Evolutionary conservation across 345 rosid genomes (phyloP).

Genomic region (Ailanthus altissimus): DNA sequence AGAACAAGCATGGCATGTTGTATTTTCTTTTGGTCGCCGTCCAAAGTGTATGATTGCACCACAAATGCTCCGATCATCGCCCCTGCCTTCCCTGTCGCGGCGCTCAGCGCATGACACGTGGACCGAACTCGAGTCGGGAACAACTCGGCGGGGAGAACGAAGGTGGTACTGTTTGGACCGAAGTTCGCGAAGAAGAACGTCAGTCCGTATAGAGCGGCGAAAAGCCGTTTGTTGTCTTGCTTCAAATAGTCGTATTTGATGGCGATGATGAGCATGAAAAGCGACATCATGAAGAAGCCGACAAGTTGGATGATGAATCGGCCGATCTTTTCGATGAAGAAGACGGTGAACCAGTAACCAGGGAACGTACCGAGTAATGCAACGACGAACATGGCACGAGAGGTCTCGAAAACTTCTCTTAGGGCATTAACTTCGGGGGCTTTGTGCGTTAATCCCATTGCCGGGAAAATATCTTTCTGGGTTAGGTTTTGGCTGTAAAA

Average conservation of each 20-base stretch:
- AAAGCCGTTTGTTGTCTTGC: conserved; percentile 26
- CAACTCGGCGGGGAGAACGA: conserved; percentile 61
- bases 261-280: conserved; percentile 48
- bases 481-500: conserved; percentile 59
- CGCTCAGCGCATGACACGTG: conserved; percentile 59
- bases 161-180: conserved; percentile 61
- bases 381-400: conserved; percentile 52
- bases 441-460: conserved; percentile 26
- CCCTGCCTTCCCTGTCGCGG: conserved; percentile 61
- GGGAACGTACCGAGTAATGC: conserved; percentile 55
- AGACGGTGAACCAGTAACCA: conserved; percentile 65
- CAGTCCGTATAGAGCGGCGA: conserved; percentile 40
- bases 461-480: conserved; percentile 59
- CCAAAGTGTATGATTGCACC: conserved; percentile 41
- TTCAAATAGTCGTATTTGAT: conserved; percentile 39
- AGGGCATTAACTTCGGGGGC: conserved; percentile 32
- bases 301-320: conserved; percentile 48
- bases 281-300: conserved; percentile 63
- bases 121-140: conserved; percentile 57
- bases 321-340: conserved; percentile 48
- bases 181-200: conserved; percentile 67
- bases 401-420: conserved; percentile 41
- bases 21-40: conserved; percentile 15
- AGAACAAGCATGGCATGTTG: conserved; percentile 34
- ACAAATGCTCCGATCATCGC: conserved; percentile 55